Evolutionary conservation across 2,329 filamentous ascomycete genomes (phyloP).

Genomic region (Colletotrichum camelliae): DNA sequence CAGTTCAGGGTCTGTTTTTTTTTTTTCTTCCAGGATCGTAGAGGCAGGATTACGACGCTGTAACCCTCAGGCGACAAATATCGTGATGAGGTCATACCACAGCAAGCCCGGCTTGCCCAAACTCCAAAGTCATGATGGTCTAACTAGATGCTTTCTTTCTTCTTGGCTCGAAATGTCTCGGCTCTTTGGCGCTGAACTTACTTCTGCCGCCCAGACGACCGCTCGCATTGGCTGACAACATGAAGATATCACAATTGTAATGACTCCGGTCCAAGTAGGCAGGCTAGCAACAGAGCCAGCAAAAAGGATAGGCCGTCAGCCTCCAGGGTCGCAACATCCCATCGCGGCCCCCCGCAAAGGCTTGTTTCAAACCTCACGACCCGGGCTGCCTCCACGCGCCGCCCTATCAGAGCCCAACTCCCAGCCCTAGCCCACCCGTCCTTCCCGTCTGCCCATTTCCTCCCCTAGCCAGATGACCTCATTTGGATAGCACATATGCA

Average conservation of each 20-base stretch:
- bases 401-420: neutral
- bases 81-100: neutral
- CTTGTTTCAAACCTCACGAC: constrained; percentile 18
- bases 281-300: neutral
- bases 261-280: neutral
- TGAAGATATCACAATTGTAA: neutral
- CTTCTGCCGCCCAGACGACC: neutral
- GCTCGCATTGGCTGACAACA: constrained; percentile 7
- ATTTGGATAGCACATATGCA: neutral
- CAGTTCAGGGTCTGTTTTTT: neutral
- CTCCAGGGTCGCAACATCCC: neutral
- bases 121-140: neutral
- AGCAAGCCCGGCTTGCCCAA: neutral
- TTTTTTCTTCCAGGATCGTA: neutral
- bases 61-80: neutral
- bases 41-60: neutral
- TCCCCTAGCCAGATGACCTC: constrained; percentile 14
- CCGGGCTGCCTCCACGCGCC: neutral
- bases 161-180: neutral
- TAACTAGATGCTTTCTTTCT: neutral
- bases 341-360: constrained; percentile 2
- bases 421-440: neutral
- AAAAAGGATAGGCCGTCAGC: neutral
- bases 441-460: neutral
- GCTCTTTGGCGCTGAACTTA: neutral